These are phyloP conservation scores for Gossypioides kirkii DNA, from an alignment of 345 rosid genomes.

Conservation along the genomic window DNA sequence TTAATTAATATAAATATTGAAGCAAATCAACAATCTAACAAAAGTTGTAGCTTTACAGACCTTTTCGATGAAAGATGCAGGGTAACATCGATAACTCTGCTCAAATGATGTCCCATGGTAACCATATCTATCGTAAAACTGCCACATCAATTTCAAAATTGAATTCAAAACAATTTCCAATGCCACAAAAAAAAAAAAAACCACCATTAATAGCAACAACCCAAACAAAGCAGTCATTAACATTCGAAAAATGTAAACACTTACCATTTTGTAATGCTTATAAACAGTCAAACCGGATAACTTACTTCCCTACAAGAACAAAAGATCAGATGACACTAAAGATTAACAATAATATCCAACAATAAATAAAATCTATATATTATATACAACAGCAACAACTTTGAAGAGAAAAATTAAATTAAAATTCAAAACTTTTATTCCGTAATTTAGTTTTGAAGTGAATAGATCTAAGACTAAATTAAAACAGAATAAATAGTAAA, in stretches of 20 bases:
- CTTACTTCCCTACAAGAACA: conserved; percentile 21
- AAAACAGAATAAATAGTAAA: not conserved
- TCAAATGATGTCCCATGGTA: conserved; percentile 95
- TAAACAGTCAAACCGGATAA: not conserved
- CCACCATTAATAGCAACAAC: too few relatives aligned
- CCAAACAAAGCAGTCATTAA: not conserved
- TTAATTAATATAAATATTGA: not conserved
- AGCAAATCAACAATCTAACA: conserved; percentile 2
- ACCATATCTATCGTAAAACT: conserved; percentile 85
- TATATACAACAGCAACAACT: not conserved
- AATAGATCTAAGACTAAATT: not conserved
- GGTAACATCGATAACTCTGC: conserved; percentile 93
- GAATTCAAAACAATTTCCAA: not conserved
- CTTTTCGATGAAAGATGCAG: conserved; percentile 98
- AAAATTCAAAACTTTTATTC: not conserved
- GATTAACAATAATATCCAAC: not conserved
- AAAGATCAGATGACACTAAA: not conserved
- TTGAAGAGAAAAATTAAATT: not conserved
- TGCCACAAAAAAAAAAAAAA: too few relatives aligned
- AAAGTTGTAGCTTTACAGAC: conserved; percentile 33
- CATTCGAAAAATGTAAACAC: not conserved
- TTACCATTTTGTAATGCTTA: conserved; percentile 33
- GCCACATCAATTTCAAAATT: conserved; percentile 13
- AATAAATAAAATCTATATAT: not conserved
- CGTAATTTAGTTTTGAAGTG: not conserved